These are phyloP conservation scores for Neofusicoccum kwambonambiense DNA, from an alignment of 2,329 filamentous ascomycete genomes.

Conservation along the genomic window DNA sequence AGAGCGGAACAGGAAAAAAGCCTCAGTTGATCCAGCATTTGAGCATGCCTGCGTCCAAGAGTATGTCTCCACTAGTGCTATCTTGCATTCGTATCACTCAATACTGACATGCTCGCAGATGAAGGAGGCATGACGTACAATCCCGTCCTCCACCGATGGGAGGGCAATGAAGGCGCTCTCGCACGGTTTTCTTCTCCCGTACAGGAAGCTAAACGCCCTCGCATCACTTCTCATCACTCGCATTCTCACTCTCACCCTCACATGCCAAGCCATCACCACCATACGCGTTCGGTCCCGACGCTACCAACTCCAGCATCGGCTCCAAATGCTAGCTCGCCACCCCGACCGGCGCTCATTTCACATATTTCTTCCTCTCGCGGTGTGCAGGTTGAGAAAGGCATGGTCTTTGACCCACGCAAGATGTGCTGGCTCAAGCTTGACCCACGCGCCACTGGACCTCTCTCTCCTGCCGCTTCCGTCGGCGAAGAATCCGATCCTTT, in stretches of 20 bases:
- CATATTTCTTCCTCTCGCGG: conserved; percentile 79
- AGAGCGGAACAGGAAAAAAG: conserved; percentile 60
- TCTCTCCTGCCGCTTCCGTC: conserved; percentile 57
- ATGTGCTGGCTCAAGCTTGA: conserved; percentile 95
- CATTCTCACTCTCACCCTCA: conserved; percentile 24
- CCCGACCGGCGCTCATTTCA: conserved; percentile 78
- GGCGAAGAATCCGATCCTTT: conserved; percentile 93
- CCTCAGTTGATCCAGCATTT: conserved; percentile 89
- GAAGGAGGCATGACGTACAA: conserved; percentile 98
- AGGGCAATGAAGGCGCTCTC: conserved; percentile 89
- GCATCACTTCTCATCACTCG: conserved; percentile 32
- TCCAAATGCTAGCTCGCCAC: conserved; percentile 38
- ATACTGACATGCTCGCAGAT: conserved; percentile 49
- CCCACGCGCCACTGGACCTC: conserved; percentile 28
- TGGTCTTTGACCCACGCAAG: conserved; percentile 95
- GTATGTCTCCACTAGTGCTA: conserved; percentile 52
- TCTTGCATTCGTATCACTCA: conserved; percentile 2
- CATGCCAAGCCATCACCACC: conserved; percentile 28
- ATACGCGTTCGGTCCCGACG: conserved; percentile 32
- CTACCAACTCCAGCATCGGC: conserved; percentile 29
- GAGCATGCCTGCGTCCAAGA: conserved; percentile 73
- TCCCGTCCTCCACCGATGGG: conserved; percentile 81
- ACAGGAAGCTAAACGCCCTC: conserved; percentile 48
- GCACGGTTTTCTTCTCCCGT: conserved; percentile 63
- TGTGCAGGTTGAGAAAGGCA: conserved; percentile 91